Evolutionary conservation across 495 filamentous ascomycete species (phyloP), one percentile per base, ranked within the genome.

Genomic region (Terfezia claveryi): DNA sequence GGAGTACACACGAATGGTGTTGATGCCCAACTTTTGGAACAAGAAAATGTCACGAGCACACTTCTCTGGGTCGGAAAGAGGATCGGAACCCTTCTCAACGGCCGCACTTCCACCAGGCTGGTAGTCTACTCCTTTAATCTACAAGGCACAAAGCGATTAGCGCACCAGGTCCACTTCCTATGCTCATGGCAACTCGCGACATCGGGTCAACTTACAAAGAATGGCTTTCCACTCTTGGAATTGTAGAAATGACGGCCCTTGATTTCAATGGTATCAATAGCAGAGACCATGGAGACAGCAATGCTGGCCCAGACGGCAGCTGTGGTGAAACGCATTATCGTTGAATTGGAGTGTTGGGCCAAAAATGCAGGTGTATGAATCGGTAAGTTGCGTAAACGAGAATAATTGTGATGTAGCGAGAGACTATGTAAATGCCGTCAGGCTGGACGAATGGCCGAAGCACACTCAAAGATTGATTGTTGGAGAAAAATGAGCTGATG

Each of bases 91-190:
- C 20, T 50, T 59, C 50, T 58, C 36, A 5, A 58, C 27, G 16
- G 53, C 38, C 36, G 55, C 52, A 14, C 57, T 59, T 38, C 56
- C 50, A 51, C 54, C 54, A 27, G 49, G 67, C 70, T 63, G 81
- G 65, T 85, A 85, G 52, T 81, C 81, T 46, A 85, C 72, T 62
- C 81, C 81, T 36, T 72, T 74, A 56, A 85, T 78, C 77, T 80
- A 53, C 54, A 51, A 20, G 51, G 76, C 74, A 76, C 53, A 55
- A 54, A 4, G 54, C 2, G 17, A 12, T 12, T 20, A 36, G 52
- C 36, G n/a, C 10, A 11, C 41, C 23, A 37, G 56, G 36, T 37
- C 54, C 49, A 27, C n/a, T 36, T 36, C 27, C n/a, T 9, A 44
- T 8, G 5, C 8, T 4, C 23, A 20, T 20, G 20, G 20, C 20